A percentile compares a stretch with the other conserved stretches of the same genome.
phyloP scores from a whole-genome alignment of 768 basidiomycete species.

The Boletus tylopilopsis region DNA sequence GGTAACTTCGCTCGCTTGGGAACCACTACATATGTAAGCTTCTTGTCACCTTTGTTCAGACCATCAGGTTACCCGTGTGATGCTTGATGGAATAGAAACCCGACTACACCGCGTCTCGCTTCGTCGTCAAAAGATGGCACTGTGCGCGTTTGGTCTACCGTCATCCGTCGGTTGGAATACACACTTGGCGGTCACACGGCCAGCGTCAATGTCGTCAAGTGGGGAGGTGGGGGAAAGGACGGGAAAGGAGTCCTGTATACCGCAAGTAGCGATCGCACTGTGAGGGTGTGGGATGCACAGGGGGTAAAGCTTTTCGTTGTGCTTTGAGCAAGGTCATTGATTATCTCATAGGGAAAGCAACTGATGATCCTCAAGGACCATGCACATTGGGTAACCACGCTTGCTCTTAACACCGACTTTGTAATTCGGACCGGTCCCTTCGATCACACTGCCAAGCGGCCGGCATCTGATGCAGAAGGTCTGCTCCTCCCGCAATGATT shows the following conservation, averaged over 20 bases:
- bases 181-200: constrained; percentile 91
- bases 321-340: constrained; percentile 1
- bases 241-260: constrained; percentile 83
- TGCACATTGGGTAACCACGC: constrained; percentile 98
- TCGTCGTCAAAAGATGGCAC: constrained; percentile 96
- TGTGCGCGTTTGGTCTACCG: constrained; percentile 89
- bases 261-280: constrained; percentile 90
- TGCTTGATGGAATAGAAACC: constrained; percentile 50
- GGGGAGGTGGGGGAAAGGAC: constrained; percentile 81
- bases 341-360: constrained; percentile 62
- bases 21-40: constrained; percentile 86
- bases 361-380: constrained; percentile 89
- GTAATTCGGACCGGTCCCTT: constrained; percentile 93
- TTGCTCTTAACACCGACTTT: constrained; percentile 94
- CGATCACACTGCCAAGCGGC: constrained; percentile 80
- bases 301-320: constrained; percentile 43
- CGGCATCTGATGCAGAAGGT: constrained; percentile 83
- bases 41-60: background rate
- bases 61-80: constrained; percentile 1
- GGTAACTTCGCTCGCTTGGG: constrained; percentile 94
- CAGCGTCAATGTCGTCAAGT: constrained; percentile 91
- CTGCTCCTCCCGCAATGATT: constrained; percentile 6
- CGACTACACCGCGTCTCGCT: constrained; percentile 76
- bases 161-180: constrained; percentile 69
- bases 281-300: constrained; percentile 91